phyloP scores from a whole-genome alignment of 352 stramenopile genomes.

The Phytophthora pistaciae region DNA sequence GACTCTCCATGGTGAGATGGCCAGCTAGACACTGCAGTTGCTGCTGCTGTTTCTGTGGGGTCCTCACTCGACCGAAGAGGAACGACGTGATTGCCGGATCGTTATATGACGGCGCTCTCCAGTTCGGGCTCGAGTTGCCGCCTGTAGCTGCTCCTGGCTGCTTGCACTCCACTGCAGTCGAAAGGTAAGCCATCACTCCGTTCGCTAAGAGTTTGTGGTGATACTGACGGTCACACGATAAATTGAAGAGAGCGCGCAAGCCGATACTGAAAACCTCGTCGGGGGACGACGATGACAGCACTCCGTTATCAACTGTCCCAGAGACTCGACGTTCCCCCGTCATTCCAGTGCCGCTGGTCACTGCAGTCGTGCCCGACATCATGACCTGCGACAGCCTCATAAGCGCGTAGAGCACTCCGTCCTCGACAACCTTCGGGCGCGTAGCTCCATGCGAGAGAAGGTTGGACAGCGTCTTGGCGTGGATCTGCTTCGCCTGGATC shows the following conservation, averaged over 20 bases:
- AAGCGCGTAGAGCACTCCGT: conserved; percentile 81
- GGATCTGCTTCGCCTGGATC: conserved; percentile 83
- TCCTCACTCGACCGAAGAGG: conserved; percentile 17
- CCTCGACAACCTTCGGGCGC: conserved; percentile 68
- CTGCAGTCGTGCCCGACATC: conserved; percentile 22
- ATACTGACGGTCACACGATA: conserved; percentile 76
- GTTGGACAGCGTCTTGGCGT: conserved; percentile 85
- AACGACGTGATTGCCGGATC: conserved; percentile 17
- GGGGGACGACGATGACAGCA: conserved; percentile 21
- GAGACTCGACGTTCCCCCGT: conserved; percentile 10
- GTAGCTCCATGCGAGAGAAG: conserved; percentile 68
- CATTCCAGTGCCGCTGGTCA: background rate
- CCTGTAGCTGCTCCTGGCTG: conserved; percentile 10
- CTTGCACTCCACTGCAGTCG: conserved; percentile 49
- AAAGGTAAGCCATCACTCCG: conserved; percentile 76
- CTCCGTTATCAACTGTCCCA: conserved; percentile 2
- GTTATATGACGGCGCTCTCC: conserved; percentile 1
- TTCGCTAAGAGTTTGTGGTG: conserved; percentile 78
- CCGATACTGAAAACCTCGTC: conserved; percentile 79
- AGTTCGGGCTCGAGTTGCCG: background rate
- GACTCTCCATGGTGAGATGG: conserved; percentile 51
- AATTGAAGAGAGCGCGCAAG: conserved; percentile 79
- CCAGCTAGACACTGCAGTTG: conserved; percentile 15
- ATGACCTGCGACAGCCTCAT: conserved; percentile 84
- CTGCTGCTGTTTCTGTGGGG: conserved; percentile 9